Conservation (phyloP, 2,329 filamentous ascomycete species). For the Mariannaea elegans region DNA sequence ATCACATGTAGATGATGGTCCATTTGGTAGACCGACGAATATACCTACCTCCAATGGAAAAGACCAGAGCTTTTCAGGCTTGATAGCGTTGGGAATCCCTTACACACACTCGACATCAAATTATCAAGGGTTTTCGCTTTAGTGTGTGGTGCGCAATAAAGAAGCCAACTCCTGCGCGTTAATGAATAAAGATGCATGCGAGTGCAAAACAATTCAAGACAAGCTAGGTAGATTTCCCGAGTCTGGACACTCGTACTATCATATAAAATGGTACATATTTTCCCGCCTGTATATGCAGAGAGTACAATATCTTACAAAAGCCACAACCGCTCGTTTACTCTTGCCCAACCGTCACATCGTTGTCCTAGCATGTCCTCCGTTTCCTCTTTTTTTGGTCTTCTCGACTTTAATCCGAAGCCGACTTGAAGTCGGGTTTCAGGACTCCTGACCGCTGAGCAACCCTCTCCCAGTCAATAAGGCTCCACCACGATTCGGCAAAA, state of each 20-base stretch:
- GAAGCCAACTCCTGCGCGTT: too few species aligned
- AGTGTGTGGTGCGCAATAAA: too few species aligned
- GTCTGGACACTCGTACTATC: constrained; percentile 15
- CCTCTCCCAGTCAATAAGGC: constrained; percentile 82
- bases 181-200: too few species aligned
- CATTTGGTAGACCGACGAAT: too few species aligned
- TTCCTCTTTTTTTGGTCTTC: constrained; percentile 3
- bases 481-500: constrained; percentile 88
- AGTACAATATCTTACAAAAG: constrained; percentile 44
- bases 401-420: constrained; percentile 19
- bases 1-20: too few species aligned
- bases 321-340: constrained; percentile 27
- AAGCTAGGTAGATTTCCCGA: constrained; percentile 5
- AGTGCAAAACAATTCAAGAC: not conserved
- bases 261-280: constrained; percentile 42
- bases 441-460: constrained; percentile 60
- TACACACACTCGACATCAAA: too few species aligned
- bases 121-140: not conserved
- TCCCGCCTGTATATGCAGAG: constrained; percentile 42
- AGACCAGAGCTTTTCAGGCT: too few species aligned
- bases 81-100: too few species aligned
- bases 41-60: too few species aligned
- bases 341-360: constrained; percentile 29
- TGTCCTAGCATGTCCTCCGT: constrained; percentile 16
- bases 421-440: constrained; percentile 48